Conservation (phyloP, 257 asterid species). For the Penstemon eatonii region DNA sequence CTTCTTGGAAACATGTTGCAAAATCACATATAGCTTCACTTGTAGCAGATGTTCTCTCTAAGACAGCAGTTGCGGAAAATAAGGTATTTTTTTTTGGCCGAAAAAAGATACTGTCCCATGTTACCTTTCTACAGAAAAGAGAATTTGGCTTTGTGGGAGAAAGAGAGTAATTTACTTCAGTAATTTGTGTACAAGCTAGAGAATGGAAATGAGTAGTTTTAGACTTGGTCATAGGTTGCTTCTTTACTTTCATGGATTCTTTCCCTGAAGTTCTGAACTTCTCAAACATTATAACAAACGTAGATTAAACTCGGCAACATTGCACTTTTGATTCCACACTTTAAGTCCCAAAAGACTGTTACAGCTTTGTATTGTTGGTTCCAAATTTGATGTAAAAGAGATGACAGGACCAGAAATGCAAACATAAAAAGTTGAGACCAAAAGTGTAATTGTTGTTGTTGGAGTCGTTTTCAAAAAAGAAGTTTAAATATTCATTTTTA, state of each 20-base stretch:
- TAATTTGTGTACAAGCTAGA: too few relatives aligned
- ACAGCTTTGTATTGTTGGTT: too few relatives aligned
- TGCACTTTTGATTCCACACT: too few relatives aligned
- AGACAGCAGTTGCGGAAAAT: slow-evolving; percentile 75
- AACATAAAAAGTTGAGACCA: too few relatives aligned
- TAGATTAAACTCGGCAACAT: background rate
- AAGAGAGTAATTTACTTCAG: background rate
- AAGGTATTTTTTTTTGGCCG: too few relatives aligned
- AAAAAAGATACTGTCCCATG: background rate
- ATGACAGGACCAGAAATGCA: too few relatives aligned
- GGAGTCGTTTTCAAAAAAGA: too few relatives aligned
- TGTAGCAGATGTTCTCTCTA: slow-evolving; percentile 86
- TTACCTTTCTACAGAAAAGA: background rate
- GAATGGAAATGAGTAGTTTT: background rate
- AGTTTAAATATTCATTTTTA: too few relatives aligned
- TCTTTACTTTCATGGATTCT: background rate
- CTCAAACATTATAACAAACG: background rate
- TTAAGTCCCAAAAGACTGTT: too few relatives aligned
- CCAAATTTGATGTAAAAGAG: too few relatives aligned
- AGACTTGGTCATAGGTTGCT: too few relatives aligned
- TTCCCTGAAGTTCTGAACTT: background rate
- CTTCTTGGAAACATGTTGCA: slow-evolving; percentile 49
- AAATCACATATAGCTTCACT: slow-evolving; percentile 79
- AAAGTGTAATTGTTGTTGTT: too few relatives aligned
- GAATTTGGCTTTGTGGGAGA: background rate